Conservation (phyloP, 768 basidiomycete species). For the Termitomyces sp. region DNA sequence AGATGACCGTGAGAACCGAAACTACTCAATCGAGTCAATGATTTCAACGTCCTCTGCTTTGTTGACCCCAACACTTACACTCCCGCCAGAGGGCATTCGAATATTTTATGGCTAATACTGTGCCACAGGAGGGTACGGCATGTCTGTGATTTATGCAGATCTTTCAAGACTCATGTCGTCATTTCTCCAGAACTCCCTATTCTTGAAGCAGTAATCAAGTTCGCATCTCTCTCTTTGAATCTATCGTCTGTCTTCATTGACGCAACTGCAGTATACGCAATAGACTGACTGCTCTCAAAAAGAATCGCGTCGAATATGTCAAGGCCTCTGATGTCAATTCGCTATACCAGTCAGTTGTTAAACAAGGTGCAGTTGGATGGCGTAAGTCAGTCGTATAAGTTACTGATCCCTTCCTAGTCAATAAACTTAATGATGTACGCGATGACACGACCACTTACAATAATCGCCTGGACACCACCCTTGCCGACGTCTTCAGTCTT, state of each 20-base stretch:
- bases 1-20: constrained; percentile 17
- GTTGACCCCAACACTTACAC: background rate
- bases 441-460: constrained; percentile 69
- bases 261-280: constrained; percentile 73
- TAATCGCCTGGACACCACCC: constrained; percentile 91
- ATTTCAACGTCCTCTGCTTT: background rate
- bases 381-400: background rate
- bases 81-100: background rate
- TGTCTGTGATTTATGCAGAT: constrained; percentile 13
- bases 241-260: constrained; percentile 9
- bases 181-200: constrained; percentile 72
- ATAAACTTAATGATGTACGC: constrained; percentile 86
- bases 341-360: constrained; percentile 89
- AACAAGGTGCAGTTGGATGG: constrained; percentile 61
- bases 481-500: constrained; percentile 93
- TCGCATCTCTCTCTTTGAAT: constrained; percentile 18
- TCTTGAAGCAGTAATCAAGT: constrained; percentile 94
- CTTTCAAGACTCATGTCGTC: constrained; percentile 15
- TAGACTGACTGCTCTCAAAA: constrained; percentile 90
- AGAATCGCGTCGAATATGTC: constrained; percentile 89
- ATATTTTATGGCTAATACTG: constrained; percentile 54
- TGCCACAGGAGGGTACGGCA: constrained; percentile 72
- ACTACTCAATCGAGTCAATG: background rate
- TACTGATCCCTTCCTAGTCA: constrained; percentile 45
- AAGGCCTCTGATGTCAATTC: constrained; percentile 90